Conservation (phyloP, 2,329 filamentous ascomycete species). For the Pseudofabraea citricarpa region DNA sequence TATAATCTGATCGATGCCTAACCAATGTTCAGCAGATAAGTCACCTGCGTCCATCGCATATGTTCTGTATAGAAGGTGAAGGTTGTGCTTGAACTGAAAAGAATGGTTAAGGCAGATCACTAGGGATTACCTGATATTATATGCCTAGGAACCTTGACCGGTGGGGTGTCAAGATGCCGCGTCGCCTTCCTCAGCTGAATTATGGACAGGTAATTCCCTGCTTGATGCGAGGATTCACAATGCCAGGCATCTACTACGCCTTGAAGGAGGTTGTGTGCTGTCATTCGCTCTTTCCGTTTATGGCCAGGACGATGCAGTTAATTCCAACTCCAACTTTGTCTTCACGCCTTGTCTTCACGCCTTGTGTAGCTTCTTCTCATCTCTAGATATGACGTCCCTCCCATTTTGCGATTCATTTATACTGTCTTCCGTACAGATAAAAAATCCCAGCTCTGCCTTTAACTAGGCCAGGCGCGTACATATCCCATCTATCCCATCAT, state of each 20-base stretch:
- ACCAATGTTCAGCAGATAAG: conserved; percentile 5
- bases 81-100: neutral
- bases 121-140: neutral
- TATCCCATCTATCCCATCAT: no score
- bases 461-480: no score
- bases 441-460: no score
- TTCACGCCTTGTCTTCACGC: no score
- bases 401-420: no score
- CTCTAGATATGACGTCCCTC: no score
- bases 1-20: conserved; percentile 2
- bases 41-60: conserved; percentile 3
- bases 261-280: neutral
- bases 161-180: neutral
- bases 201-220: neutral
- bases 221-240: neutral
- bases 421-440: no score
- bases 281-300: neutral
- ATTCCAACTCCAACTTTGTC: no score
- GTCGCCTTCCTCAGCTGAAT: neutral
- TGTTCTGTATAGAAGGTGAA: neutral
- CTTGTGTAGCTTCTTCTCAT: no score
- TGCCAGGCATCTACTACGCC: neutral
- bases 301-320: no score
- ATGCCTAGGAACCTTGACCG: neutral
- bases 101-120: neutral